These are phyloP conservation scores for Sophora flavescens DNA, from an alignment of 306 rosid genomes.

Conservation along the genomic window DNA sequence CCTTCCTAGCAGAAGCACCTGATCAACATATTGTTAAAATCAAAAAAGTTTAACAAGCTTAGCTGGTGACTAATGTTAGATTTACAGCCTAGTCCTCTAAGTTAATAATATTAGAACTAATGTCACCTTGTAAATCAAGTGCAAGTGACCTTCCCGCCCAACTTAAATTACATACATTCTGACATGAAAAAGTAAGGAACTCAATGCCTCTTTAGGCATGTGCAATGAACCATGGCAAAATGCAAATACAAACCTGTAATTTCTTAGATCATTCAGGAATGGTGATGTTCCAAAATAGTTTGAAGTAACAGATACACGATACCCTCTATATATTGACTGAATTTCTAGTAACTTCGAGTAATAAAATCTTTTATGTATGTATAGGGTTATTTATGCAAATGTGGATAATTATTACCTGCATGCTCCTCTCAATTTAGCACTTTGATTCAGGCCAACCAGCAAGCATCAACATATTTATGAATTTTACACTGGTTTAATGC, in stretches of 20 bases:
- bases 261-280: background rate
- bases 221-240: background rate
- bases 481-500: background rate
- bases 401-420: background rate
- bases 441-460: slow-evolving; percentile 14
- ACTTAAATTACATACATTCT: background rate
- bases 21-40: slow-evolving; percentile 41
- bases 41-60: slow-evolving; percentile 18
- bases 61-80: background rate
- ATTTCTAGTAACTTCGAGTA: background rate
- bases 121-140: slow-evolving; percentile 4
- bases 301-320: background rate
- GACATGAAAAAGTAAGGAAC: slow-evolving; percentile 5
- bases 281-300: slow-evolving; percentile 4
- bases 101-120: slow-evolving; percentile 32
- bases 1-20: slow-evolving; percentile 94
- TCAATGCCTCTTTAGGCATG: background rate
- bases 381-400: background rate
- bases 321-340: background rate
- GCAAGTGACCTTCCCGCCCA: slow-evolving; percentile 5
- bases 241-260: background rate
- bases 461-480: slow-evolving; percentile 18
- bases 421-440: background rate
- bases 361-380: background rate
- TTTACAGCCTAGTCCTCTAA: slow-evolving; percentile 9